phyloP scores from a whole-genome alignment of 306 rosid species.

The Citrullus amarus region DNA sequence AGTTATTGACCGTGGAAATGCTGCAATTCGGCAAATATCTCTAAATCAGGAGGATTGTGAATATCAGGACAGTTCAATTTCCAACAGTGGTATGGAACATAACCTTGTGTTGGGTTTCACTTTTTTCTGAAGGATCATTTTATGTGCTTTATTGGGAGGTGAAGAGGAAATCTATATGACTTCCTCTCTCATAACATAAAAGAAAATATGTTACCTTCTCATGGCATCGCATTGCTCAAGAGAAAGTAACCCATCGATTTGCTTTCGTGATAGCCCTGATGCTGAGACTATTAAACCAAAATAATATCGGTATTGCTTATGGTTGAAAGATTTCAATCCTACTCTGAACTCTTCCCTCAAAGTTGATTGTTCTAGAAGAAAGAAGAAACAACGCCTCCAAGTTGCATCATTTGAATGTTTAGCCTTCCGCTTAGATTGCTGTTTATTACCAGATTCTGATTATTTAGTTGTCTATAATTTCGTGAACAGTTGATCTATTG shows the following conservation, averaged over 20 bases:
- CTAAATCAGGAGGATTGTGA: constrained; percentile 84
- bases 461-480: background rate
- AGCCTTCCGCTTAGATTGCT: background rate
- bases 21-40: constrained; percentile 83
- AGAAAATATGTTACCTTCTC: background rate
- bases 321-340: background rate
- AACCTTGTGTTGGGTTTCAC: background rate
- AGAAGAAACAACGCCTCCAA: background rate
- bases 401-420: background rate
- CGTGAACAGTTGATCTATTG: background rate
- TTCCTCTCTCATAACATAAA: background rate
- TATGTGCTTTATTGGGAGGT: background rate
- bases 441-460: background rate
- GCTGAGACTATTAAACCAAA: background rate
- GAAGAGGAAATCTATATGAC: background rate
- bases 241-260: background rate
- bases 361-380: background rate
- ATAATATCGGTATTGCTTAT: background rate
- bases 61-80: constrained; percentile 62
- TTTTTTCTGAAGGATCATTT: background rate
- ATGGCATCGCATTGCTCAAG: background rate
- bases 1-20: constrained; percentile 93
- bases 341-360: background rate
- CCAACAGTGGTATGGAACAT: constrained; percentile 52
- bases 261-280: background rate